Percentiles rank a stretch among this genome's conserved stretches.
phyloP scores from a whole-genome alignment of 129 eudicot species.

The Deinandra increscens region DNA sequence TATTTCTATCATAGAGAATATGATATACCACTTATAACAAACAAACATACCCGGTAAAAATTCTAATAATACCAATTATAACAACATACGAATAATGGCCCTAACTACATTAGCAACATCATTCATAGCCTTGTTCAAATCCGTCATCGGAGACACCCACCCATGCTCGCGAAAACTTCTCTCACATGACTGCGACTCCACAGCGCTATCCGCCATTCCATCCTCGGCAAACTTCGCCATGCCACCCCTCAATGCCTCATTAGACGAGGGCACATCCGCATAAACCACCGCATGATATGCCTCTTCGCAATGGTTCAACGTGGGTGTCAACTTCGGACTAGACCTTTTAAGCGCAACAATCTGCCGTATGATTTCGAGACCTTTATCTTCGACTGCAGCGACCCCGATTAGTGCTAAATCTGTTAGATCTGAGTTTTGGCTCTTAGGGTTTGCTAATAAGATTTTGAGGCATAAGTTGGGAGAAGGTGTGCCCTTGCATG shows the following conservation, averaged over 20 bases:
- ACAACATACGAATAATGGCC: conserved; percentile 34
- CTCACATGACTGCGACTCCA: conserved; percentile 39
- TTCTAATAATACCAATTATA: conserved; percentile 13
- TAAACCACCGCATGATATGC: conserved; percentile 29
- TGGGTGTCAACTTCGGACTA: conserved; percentile 1
- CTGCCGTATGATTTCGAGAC: conserved; percentile 3
- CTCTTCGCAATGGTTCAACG: conserved; percentile 27
- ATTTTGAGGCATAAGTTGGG: conserved; percentile 34
- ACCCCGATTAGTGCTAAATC: conserved; percentile 40
- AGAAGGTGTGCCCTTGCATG: conserved; percentile 43
- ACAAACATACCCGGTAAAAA: no score
- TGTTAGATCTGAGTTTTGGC: conserved; percentile 40
- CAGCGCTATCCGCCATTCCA: conserved; percentile 38
- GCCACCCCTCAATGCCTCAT: conserved; percentile 27
- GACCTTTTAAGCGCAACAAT: conserved; percentile 2
- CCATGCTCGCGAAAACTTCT: conserved; percentile 22
- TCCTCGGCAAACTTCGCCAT: conserved; percentile 45
- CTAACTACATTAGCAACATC: conserved; percentile 37
- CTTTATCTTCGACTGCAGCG: conserved; percentile 31
- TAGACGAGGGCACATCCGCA: conserved; percentile 32
- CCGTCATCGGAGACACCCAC: conserved; percentile 23
- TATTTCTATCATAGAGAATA: no score
- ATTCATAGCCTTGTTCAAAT: conserved; percentile 15
- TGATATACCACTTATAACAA: no score
- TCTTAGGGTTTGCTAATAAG: conserved; percentile 34